A percentile compares a stretch with the other conserved stretches of the same genome.
These are phyloP conservation scores for Daldinia sp. DNA, from an alignment of 2,329 filamentous ascomycete genomes.

Conservation along the genomic window DNA sequence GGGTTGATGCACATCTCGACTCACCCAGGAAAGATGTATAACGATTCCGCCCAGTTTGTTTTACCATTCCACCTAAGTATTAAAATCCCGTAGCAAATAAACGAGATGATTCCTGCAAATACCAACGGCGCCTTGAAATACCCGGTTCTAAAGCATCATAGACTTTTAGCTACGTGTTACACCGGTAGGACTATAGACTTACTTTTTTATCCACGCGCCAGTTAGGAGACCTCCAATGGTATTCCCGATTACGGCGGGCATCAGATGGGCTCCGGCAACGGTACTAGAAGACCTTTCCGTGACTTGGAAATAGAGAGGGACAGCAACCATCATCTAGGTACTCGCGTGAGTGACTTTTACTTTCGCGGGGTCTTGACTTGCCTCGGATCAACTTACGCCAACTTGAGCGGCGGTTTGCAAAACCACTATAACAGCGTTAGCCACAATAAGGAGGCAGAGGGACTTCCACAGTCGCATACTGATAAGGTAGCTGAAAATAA, in stretches of 20 bases:
- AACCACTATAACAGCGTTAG: conserved; percentile 38
- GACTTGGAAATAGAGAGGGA: conserved; percentile 75
- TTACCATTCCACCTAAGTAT: conserved; percentile 67
- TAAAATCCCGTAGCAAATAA: conserved; percentile 60
- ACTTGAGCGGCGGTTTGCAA: conserved; percentile 67
- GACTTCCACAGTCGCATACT: no score
- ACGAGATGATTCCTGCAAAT: conserved; percentile 58
- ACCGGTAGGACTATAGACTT: neutral
- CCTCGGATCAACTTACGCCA: conserved; percentile 52
- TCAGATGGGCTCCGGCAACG: conserved; percentile 65
- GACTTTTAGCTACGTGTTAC: neutral
- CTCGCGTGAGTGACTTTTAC: conserved; percentile 17
- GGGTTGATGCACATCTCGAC: conserved; percentile 10
- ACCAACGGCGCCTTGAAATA: conserved; percentile 65
- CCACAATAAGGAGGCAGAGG: no score
- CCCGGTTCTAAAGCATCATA: conserved; percentile 56
- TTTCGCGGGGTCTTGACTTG: neutral
- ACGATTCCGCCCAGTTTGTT: conserved; percentile 62
- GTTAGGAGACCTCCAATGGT: conserved; percentile 68
- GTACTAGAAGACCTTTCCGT: conserved; percentile 66
- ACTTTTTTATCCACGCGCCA: conserved; percentile 63
- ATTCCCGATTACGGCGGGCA: conserved; percentile 74
- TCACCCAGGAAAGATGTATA: conserved; percentile 65
- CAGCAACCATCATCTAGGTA: conserved; percentile 65
- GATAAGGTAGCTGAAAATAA: conserved; percentile 62